phyloP scores from a whole-genome alignment of 2,329 filamentous ascomycete species.

The Cryphonectria radicalis region DNA sequence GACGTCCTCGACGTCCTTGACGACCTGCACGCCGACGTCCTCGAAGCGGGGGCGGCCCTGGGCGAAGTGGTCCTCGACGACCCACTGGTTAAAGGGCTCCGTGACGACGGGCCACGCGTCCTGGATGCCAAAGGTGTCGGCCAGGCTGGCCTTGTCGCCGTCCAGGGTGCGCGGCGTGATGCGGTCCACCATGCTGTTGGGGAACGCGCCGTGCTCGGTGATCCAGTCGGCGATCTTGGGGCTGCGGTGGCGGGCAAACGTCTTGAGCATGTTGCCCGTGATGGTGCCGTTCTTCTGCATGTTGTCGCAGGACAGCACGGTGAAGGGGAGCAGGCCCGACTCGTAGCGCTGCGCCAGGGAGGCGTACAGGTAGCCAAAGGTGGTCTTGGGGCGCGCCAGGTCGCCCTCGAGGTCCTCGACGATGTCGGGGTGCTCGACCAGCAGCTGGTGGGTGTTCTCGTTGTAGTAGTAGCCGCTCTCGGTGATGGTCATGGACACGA shows the following conservation, averaged over 20 bases:
- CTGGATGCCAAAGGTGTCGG: slow-evolving; percentile 50
- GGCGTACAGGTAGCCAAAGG: slow-evolving; percentile 57
- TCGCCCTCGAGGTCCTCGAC: slow-evolving; percentile 52
- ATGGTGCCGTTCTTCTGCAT: slow-evolving; percentile 62
- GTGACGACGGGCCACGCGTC: slow-evolving; percentile 59
- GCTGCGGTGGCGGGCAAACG: slow-evolving; percentile 53
- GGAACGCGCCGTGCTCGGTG: slow-evolving; percentile 51
- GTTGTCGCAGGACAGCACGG: slow-evolving; percentile 60
- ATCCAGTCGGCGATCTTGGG: slow-evolving; percentile 56
- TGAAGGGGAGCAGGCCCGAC: slow-evolving; percentile 55
- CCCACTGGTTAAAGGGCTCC: slow-evolving; percentile 61
- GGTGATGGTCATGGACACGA: slow-evolving; percentile 60
- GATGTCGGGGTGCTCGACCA: slow-evolving; percentile 53
- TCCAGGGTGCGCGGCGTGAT: slow-evolving; percentile 56
- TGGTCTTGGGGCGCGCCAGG: slow-evolving; percentile 49
- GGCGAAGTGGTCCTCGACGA: slow-evolving; percentile 56
- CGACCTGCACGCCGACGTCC: slow-evolving; percentile 55
- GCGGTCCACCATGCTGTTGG: slow-evolving; percentile 60
- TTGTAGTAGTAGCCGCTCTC: slow-evolving; percentile 63
- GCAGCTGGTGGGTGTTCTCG: slow-evolving; percentile 59
- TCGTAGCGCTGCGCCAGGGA: slow-evolving; percentile 51
- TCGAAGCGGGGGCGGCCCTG: slow-evolving; percentile 57
- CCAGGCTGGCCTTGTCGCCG: slow-evolving; percentile 49
- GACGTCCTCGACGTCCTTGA: slow-evolving; percentile 52
- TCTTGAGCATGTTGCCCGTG: slow-evolving; percentile 54